Evolutionary conservation across 2,329 filamentous ascomycete genomes (phyloP).

Genomic region (Emydomyces testavorans): DNA sequence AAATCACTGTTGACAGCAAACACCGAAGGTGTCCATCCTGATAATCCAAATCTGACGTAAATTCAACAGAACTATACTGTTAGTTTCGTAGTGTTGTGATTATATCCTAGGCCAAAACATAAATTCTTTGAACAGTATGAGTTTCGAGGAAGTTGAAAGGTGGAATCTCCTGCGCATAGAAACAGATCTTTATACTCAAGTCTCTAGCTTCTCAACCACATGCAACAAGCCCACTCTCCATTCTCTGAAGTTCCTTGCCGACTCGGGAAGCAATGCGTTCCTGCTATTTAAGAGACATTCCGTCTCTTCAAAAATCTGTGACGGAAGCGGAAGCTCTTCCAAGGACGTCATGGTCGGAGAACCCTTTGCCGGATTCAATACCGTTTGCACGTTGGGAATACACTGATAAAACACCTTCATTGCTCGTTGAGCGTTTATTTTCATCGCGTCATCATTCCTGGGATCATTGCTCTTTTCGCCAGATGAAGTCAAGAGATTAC

Average conservation of each 20-base stretch:
- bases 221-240: constrained; percentile 46
- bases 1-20: too few species aligned
- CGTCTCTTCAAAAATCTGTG: constrained; percentile 30
- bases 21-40: too few species aligned
- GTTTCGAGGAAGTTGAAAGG: too few species aligned
- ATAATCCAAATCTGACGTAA: too few species aligned
- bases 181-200: not conserved
- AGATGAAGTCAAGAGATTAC: constrained; percentile 24
- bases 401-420: constrained; percentile 47
- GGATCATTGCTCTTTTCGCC: not conserved
- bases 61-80: too few species aligned
- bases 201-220: constrained; percentile 21
- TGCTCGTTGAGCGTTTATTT: constrained; percentile 34
- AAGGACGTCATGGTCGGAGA: constrained; percentile 33
- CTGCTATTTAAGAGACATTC: constrained; percentile 29
- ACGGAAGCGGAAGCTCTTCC: constrained; percentile 39
- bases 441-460: not conserved
- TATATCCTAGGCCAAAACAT: too few species aligned
- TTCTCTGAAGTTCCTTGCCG: constrained; percentile 42
- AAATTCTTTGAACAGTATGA: too few species aligned
- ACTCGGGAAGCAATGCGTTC: constrained; percentile 37
- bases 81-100: too few species aligned
- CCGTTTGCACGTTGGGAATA: constrained; percentile 22
- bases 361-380: constrained; percentile 29
- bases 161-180: not conserved